These are phyloP conservation scores for Spergularia bocconei DNA, from an alignment of 148 eudicot genomes.

Conservation along the genomic window DNA sequence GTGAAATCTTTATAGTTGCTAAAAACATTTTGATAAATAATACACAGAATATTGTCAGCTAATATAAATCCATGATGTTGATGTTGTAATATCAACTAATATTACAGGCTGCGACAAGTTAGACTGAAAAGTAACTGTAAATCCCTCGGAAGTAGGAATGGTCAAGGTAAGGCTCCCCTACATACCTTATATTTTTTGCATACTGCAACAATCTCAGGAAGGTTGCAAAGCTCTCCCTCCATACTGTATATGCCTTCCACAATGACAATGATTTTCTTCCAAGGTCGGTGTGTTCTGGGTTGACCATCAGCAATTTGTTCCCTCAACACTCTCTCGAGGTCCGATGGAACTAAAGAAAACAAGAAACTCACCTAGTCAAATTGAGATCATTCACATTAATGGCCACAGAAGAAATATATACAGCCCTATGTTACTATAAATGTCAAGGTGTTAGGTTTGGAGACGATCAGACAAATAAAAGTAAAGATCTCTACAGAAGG, in stretches of 20 bases:
- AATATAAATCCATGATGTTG: too few species aligned
- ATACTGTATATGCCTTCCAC: conserved; percentile 99
- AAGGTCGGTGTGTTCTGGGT: conserved; percentile 96
- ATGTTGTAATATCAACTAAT: too few species aligned
- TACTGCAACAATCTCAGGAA: conserved; percentile 90
- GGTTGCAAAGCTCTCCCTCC: conserved; percentile 98
- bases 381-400: background rate
- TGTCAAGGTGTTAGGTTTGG: background rate
- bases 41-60: too few species aligned
- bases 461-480: too few species aligned
- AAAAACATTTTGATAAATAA: too few species aligned
- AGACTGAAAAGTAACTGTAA: too few species aligned
- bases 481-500: background rate
- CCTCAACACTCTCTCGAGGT: conserved; percentile 81
- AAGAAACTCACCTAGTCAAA: background rate
- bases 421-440: background rate
- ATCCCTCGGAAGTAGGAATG: background rate
- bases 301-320: conserved; percentile 95
- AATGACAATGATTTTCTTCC: conserved; percentile 94
- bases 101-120: background rate
- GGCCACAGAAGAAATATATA: background rate
- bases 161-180: background rate
- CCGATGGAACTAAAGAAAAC: conserved; percentile 64
- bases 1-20: too few species aligned
- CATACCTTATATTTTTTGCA: conserved; percentile 96